These are phyloP conservation scores for Aspergillus pseudonomiae DNA, from an alignment of 2,329 filamentous ascomycete species.

Conservation along the genomic window DNA sequence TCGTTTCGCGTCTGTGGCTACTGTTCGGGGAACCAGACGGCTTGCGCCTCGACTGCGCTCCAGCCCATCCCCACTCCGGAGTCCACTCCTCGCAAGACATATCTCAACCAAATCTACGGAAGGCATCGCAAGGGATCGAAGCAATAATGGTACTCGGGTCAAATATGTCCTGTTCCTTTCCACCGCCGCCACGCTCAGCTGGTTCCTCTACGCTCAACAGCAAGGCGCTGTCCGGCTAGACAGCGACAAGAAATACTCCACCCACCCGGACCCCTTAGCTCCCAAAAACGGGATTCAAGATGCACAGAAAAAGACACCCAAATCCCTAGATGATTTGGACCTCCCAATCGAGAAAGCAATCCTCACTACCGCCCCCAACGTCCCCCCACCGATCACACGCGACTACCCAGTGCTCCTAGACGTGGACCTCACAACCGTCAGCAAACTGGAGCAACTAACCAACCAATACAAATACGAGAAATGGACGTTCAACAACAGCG, in stretches of 20 bases:
- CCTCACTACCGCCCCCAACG: slow-evolving; percentile 33
- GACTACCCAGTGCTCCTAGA: slow-evolving; percentile 35
- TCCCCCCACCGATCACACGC: slow-evolving; percentile 35
- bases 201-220: background rate
- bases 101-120: background rate
- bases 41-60: background rate
- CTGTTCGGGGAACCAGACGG: background rate
- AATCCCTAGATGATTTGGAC: background rate
- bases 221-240: slow-evolving; percentile 5
- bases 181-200: slow-evolving; percentile 3
- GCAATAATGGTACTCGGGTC: background rate
- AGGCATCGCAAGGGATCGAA: background rate
- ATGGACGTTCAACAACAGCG: slow-evolving; percentile 40
- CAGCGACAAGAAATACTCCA: background rate
- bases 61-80: background rate
- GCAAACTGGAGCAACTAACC: slow-evolving; percentile 34
- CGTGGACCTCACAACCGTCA: slow-evolving; percentile 31
- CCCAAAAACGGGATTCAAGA: background rate
- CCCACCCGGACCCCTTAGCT: background rate
- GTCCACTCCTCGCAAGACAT: background rate
- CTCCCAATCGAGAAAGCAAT: slow-evolving; percentile 34
- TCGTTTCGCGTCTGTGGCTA: too few species aligned
- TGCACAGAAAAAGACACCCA: background rate
- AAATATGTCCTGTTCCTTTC: background rate
- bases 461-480: slow-evolving; percentile 40